phyloP scores from a whole-genome alignment of 164 flowering plant genomes.

The Tinospora cordifolia region DNA sequence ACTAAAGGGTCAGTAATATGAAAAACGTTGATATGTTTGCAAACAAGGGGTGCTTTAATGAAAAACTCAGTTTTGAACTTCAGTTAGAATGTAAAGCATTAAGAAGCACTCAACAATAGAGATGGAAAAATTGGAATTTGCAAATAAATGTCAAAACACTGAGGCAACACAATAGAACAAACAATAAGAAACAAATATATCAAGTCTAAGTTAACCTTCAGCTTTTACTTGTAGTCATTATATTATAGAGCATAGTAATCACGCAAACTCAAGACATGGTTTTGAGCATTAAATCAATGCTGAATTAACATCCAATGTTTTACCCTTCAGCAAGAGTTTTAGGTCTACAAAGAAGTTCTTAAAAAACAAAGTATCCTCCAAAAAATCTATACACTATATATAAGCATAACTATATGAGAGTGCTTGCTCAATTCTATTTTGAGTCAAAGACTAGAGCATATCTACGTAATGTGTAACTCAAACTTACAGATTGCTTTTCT shows the following conservation, averaged over 20 bases:
- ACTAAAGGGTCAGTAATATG: background rate
- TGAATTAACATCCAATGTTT: background rate
- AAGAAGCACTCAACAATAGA: background rate
- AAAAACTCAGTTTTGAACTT: background rate
- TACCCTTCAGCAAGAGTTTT: background rate
- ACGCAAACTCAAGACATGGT: background rate
- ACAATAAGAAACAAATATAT: background rate
- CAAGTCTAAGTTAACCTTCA: background rate
- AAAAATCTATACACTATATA: background rate
- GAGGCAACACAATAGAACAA: background rate
- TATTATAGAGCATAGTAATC: background rate
- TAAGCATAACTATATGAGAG: background rate
- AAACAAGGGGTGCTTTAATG: background rate
- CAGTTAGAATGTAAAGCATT: background rate
- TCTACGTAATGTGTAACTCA: background rate
- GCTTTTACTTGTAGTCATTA: background rate
- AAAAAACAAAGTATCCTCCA: background rate
- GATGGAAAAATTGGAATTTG: background rate
- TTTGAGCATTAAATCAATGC: background rate
- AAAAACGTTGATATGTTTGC: background rate
- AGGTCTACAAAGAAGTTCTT: background rate
- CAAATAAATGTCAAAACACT: background rate
- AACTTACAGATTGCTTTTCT: constrained; percentile 86
- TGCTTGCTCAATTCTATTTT: background rate
- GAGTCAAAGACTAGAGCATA: background rate